Evolutionary conservation across 441 rosid genomes (phyloP), one percentile per base, ranked within the genome.

Genomic region (Populus hybrid): DNA sequence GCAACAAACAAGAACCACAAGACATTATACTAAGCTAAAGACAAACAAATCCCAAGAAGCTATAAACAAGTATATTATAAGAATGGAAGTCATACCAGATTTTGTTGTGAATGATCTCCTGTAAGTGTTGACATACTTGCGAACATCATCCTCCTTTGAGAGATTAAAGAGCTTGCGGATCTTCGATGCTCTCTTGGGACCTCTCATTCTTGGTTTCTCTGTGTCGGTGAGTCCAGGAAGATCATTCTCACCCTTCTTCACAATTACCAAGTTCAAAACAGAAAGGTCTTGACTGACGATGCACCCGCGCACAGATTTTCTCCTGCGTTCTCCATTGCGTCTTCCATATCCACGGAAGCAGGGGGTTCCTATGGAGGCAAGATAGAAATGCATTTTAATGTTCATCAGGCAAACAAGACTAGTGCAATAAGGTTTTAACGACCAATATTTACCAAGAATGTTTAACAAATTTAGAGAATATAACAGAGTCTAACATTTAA

Each of bases 91-190:
- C 74, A 1, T 76, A 87, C 87, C 86, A 36, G 86, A 36, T 83
- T 87, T 85, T 56, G 87, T 82, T 12, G 86, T 81, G 85, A 87
- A 85, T 23, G 88, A 24, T 74, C 87, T 75, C 9, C 84, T 82
- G 82, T 85, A 87, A 20, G 87, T 87, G 79, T 87, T 87, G 38
- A 87, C 90, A 23, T 85, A 85, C 75, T 85, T 85, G 7, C 86
- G 68, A 38, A 87, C 87, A 82, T 85, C 90, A 75, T 87, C 90
- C 77, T 88, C 89, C 82, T 88, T 86, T 20, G 86, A 78, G 71
- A 86, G 88, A 80, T 88, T 84, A 81, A 88, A 88, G 77, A 86
- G 88, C 76, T 88, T 86, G 70, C 88, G 84, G 42, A 86, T 88
- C 83, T 88, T 86, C 6, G 90, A 88, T 50, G 86, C 90, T 72